A percentile compares a stretch with the other conserved stretches of the same genome.
Conservation (phyloP, 805 yeast species). For the Candida coquimbonensis region DNA sequence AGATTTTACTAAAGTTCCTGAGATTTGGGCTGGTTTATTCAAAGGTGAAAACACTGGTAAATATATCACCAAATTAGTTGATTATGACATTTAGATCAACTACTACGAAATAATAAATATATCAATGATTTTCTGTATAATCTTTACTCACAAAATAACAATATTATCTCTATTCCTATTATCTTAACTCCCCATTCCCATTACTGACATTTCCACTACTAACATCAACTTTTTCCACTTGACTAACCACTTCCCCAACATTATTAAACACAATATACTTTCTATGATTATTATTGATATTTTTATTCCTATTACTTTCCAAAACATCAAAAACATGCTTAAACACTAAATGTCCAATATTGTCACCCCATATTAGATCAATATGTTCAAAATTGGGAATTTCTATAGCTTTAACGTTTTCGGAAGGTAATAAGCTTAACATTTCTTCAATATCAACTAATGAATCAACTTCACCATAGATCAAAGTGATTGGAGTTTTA, state of each 20-base stretch:
- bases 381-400: slow-evolving; percentile 77
- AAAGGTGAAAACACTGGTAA: slow-evolving; percentile 42
- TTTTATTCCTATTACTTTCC: too few relatives aligned
- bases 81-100: not conserved
- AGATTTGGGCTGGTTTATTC: slow-evolving; percentile 41
- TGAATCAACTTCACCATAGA: slow-evolving; percentile 78
- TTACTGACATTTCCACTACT: too few relatives aligned
- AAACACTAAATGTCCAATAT: slow-evolving; percentile 44
- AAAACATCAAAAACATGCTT: not conserved
- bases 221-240: too few relatives aligned
- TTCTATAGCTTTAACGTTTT: slow-evolving; percentile 43
- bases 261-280: too few relatives aligned
- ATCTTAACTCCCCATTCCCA: too few relatives aligned
- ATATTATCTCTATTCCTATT: too few relatives aligned
- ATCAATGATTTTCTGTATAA: too few relatives aligned
- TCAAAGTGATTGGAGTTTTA: slow-evolving; percentile 62
- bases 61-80: slow-evolving; percentile 36
- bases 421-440: slow-evolving; percentile 56
- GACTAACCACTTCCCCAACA: too few relatives aligned
- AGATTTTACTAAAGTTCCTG: slow-evolving; percentile 38
- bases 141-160: too few relatives aligned
- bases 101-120: too few relatives aligned
- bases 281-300: too few relatives aligned
- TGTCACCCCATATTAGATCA: slow-evolving; percentile 83
- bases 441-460: slow-evolving; percentile 81